phyloP scores from a whole-genome alignment of 75 land plant species.

The Pinus tabuliformis region DNA sequence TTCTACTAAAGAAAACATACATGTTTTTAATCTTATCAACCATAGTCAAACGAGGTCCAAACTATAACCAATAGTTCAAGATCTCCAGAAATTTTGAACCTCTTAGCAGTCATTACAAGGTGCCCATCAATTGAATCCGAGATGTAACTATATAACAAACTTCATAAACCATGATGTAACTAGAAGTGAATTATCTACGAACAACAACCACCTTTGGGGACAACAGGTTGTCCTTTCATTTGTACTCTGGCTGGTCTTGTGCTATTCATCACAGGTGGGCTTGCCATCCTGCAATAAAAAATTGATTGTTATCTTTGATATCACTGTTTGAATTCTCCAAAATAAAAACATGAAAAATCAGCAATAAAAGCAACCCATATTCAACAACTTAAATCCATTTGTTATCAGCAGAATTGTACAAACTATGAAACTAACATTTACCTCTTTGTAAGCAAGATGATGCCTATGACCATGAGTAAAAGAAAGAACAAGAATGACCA shows the following conservation, averaged over 20 bases:
- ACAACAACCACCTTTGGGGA: constrained; percentile 71
- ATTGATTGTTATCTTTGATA: no score
- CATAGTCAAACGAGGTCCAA: not conserved
- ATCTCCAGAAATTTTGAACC: not conserved
- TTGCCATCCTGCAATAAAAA: constrained; percentile 65
- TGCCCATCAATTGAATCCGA: constrained; percentile 5
- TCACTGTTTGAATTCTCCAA: no score
- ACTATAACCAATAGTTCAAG: not conserved
- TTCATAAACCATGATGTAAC: not conserved
- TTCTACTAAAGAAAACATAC: no score
- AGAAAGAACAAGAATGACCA: no score
- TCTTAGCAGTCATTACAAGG: not conserved
- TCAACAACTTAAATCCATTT: no score
- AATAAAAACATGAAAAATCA: no score
- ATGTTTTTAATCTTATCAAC: no score
- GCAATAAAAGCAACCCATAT: no score
- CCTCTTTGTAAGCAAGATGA: no score
- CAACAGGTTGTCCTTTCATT: constrained; percentile 66
- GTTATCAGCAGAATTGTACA: no score
- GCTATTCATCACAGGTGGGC: constrained; percentile 71
- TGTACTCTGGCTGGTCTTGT: constrained; percentile 67
- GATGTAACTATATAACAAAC: not conserved
- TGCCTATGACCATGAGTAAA: no score
- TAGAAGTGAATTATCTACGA: constrained; percentile 21
- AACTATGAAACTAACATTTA: no score